A percentile compares a stretch with the other conserved stretches of the same genome.
phyloP scores from a whole-genome alignment of 495 filamentous ascomycete species.

The Tuber calosporum region DNA sequence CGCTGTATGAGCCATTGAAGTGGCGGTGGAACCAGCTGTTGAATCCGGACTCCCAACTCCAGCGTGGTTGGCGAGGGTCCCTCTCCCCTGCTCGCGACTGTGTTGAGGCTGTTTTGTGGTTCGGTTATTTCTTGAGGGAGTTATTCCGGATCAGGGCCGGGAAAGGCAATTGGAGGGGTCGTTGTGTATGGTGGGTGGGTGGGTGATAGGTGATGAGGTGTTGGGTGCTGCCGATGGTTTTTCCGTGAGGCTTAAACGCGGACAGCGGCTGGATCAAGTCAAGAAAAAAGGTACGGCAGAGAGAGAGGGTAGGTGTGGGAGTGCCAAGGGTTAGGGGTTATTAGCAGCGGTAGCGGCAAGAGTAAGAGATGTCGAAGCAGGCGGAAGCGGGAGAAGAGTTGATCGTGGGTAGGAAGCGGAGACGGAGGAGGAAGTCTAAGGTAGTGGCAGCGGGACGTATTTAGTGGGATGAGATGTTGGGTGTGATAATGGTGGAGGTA shows the following conservation, averaged over 20 bases:
- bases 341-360: conserved; percentile 11
- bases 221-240: conserved; percentile 23
- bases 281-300: conserved; percentile 17
- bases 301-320: conserved; percentile 27
- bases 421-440: conserved; percentile 7
- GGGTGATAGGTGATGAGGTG: conserved; percentile 6
- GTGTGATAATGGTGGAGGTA: not conserved
- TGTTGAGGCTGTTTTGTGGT: not conserved
- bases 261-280: conserved; percentile 35
- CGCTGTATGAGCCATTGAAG: conserved; percentile 40
- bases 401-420: conserved; percentile 2
- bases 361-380: conserved; percentile 11
- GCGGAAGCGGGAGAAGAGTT: not conserved
- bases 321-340: conserved; percentile 33
- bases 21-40: conserved; percentile 10
- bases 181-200: not conserved
- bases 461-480: not conserved
- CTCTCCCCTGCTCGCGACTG: conserved; percentile 5
- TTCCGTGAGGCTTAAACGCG: conserved; percentile 38
- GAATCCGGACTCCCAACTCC: conserved; percentile 6
- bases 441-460: conserved; percentile 19
- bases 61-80: not conserved
- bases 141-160: conserved; percentile 1
- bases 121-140: conserved; percentile 9
- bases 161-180: conserved; percentile 11